Base-by-base conservation (phyloP, 495 filamentous ascomycete species). In the Trichoderma erinaceum region DNA sequence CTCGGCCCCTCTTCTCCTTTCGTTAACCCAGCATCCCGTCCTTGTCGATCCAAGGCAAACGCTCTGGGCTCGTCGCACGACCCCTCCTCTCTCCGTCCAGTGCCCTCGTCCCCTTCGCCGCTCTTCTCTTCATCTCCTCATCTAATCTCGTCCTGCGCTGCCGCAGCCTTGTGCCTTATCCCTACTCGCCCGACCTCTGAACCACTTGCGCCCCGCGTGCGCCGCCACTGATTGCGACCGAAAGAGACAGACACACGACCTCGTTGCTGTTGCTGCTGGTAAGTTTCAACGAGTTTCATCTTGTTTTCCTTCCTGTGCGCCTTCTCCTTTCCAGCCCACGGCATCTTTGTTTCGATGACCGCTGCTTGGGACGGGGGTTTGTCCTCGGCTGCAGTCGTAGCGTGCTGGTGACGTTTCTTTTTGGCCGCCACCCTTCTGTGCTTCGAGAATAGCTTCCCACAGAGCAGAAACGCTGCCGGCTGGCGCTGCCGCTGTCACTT, bases 141-240 rank as follows among this genome's bases (percentile, higher is more conserved):
- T 32, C 56, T 61, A 61, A 61, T 61, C 56, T 61, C 56, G 56
- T 61, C 56, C 35, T 38, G 23, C 27, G 23, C 25, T 29, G 23
- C 56, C 56, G 56, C 56, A 61, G 56, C 23, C 23, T 61, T 56
- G 50, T 61, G 56, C 23, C 23, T 61, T 56, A n/a, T 61, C 56
- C 56, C 8, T n/a, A 16, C 8, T 25, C 25, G 56, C 48, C n/a
- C 4, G 18, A 52, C 48, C 48, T 18, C 18, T 52, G 18, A 48
- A 52, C 48, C 21, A 16, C 48, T 23, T 32, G 18, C 50, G 16
- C 50, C 21, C 50, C 25, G 56, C 18, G 21, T 61, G 52, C 56
- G n/a, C n/a, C 27, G 21, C n/a, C 27, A 12, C 44, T 48, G 0
- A 3, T 38, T 38, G 44, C 44, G 44, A 48, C 44, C 44, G n/a